These are phyloP conservation scores for Lachancea meyersii DNA, from an alignment of 805 yeast genomes.

Conservation along the genomic window DNA sequence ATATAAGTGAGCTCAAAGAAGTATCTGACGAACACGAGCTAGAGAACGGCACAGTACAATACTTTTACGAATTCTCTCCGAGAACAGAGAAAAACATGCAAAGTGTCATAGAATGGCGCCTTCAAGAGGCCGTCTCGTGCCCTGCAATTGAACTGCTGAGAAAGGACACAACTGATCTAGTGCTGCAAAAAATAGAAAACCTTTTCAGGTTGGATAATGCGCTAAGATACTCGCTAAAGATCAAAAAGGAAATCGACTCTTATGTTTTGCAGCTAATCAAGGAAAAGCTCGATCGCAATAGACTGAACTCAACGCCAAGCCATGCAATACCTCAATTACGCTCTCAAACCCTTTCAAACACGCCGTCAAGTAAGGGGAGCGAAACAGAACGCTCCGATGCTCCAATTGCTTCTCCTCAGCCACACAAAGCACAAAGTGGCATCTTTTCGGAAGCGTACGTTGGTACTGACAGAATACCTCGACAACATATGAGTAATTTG, in stretches of 20 bases:
- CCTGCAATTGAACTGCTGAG: conserved; percentile 57
- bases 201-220: conserved; percentile 67
- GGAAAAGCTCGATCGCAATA: conserved; percentile 52
- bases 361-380: not conserved
- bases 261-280: conserved; percentile 57
- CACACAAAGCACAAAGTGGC: conserved; percentile 20
- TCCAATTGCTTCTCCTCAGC: conserved; percentile 23
- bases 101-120: conserved; percentile 33
- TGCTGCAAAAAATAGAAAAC: conserved; percentile 61
- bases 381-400: conserved; percentile 5
- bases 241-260: conserved; percentile 71
- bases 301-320: conserved; percentile 14
- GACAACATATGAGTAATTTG: conserved; percentile 11
- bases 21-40: conserved; percentile 6
- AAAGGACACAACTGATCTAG: conserved; percentile 58
- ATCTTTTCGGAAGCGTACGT: conserved; percentile 40
- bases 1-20: conserved; percentile 55
- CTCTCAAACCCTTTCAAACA: not conserved
- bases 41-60: conserved; percentile 11
- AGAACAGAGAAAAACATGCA: conserved; percentile 52
- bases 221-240: conserved; percentile 64
- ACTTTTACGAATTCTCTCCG: conserved; percentile 46
- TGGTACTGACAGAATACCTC: conserved; percentile 38
- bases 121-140: conserved; percentile 34
- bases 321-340: not conserved